A percentile compares a stretch with the other conserved stretches of the same genome.
phyloP scores from a whole-genome alignment of 345 rosid genomes.

The Gossypium ekmanianum region DNA sequence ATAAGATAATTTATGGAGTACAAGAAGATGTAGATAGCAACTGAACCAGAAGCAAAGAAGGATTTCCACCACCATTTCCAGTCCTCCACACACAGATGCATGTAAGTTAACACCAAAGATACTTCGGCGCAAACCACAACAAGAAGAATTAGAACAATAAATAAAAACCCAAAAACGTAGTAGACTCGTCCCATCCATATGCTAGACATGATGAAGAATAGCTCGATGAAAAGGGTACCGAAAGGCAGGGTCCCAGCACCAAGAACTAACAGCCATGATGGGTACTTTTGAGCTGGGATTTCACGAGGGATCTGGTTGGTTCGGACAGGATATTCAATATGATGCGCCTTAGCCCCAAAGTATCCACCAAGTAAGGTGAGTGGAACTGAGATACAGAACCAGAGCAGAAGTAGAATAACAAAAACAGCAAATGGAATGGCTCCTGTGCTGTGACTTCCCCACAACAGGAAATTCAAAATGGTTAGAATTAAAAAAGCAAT shows the following conservation, averaged over 20 bases:
- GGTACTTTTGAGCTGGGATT: slow-evolving; percentile 58
- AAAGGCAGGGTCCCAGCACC: slow-evolving; percentile 29
- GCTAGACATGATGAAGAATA: slow-evolving; percentile 63
- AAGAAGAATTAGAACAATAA: slow-evolving; percentile 44
- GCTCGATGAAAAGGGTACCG: slow-evolving; percentile 64
- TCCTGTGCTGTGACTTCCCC: background rate
- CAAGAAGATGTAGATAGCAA: slow-evolving; percentile 50
- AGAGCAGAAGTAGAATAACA: slow-evolving; percentile 39
- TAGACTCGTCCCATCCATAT: slow-evolving; percentile 22
- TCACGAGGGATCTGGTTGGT: slow-evolving; percentile 60
- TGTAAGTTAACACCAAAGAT: slow-evolving; percentile 53
- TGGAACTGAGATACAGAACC: slow-evolving; percentile 43
- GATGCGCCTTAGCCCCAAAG: slow-evolving; percentile 7
- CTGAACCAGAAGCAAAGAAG: slow-evolving; percentile 49
- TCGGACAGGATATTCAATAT: slow-evolving; percentile 56
- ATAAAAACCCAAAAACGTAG: slow-evolving; percentile 41
- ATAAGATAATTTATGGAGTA: slow-evolving; percentile 23
- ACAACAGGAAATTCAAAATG: slow-evolving; percentile 28
- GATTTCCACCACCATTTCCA: slow-evolving; percentile 18
- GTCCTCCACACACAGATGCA: slow-evolving; percentile 61
- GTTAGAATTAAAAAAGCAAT: slow-evolving; percentile 49
- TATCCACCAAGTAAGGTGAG: background rate
- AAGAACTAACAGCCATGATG: slow-evolving; percentile 54
- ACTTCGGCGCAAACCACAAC: slow-evolving; percentile 63
- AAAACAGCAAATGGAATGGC: slow-evolving; percentile 50